Base-by-base conservation (phyloP, 2,329 filamentous ascomycete genomes). In the Arthrobotrys sinensis region DNA sequence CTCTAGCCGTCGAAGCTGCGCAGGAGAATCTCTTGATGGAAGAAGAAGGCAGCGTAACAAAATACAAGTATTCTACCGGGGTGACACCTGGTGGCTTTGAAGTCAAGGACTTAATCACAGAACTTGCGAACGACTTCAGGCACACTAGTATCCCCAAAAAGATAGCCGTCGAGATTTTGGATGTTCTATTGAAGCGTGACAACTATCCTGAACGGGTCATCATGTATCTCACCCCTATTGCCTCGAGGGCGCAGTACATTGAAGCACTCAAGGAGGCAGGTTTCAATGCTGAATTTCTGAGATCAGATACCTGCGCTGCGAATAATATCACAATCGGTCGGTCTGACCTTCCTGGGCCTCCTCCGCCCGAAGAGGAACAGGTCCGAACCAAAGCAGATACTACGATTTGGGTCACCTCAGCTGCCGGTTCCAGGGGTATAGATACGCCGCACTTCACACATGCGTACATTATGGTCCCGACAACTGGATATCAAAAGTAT, bases 161-260 rank as follows among this genome's bases (percentile, higher is more conserved):
- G 1, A 71, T 80, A 14, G 60, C 79, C 4, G 64, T 81, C 5
- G 69, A 80, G 8, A 65, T 76, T 3, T 24, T 82, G 5, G 63
- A 75, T 16, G 60, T 72, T 36, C 62, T 82, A 21, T 63, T 82
- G n/a, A 64, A 81, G 34, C 78, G 80, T 19, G 81, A 82, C 32
- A 80, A 80, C 46, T 82, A 80, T 48, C 81, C 81, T 0, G 66
- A 75, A 14, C 75, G 81, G 62, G 80, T 80, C 40, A 53, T 82
- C 8, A 71, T 80, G 21, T 79, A 60, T 24, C 24, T 75, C n/a
- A 67, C 76, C 3, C 68, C 76, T 10, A 32, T 43, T 21, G 63
- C 50, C 8, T 52, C 76, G 7, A 75, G 65, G 36, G 16, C 2
- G 8, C 24, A 73, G 11, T 79, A 75, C 24, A 50, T 75, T 5